Evolutionary conservation across 805 yeast species (phyloP), one percentile per base, ranked within the genome.

Genomic region (Kregervanrija fluxuum): DNA sequence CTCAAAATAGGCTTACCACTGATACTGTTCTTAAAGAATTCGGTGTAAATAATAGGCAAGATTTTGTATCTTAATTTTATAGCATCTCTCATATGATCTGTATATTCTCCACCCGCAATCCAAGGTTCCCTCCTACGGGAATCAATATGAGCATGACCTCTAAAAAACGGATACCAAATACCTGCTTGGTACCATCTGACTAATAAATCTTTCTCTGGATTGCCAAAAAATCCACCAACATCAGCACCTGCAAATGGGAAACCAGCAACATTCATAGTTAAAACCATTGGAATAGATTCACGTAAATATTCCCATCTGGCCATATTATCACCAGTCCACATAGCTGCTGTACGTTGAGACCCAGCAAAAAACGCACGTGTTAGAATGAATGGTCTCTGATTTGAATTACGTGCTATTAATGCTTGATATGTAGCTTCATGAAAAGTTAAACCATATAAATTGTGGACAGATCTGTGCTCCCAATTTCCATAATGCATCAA

Each of bases 271-370:
- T 89, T 88, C 51, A 82, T 74, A 3, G 95, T 85, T 47, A 93
- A 69, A 12, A 87, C 63, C 96, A 89, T 90, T 6, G 98, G 96
- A 38, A 88, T 74, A 0, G 96, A 86, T 5, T 77, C 72, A 53
- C 74, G 71, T 48, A 93, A 70, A 56, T 88, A 85, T 50, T 83
- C 93, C 99, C 99, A 93, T 52, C 75, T 82, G 3, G 96, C 87
- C 75, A 79, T 82, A 62, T 91, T 93, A 62, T 93, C 99, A 38
- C 99, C 99, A 0, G 96, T 88, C 99, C 99, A 93, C 78, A 85
- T 82, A 0, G 98, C 96, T 0, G 93, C 81, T 0, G 93, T 72
- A 54, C 90, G 73, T 64, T 93, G 98, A 2, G 96, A 86, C 0
- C 99, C 99, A 0, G 97, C 75, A 60, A 73, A 93, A 61, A 77